Conservation (phyloP, 768 basidiomycete genomes). For the Tricholoma saponaceum region DNA sequence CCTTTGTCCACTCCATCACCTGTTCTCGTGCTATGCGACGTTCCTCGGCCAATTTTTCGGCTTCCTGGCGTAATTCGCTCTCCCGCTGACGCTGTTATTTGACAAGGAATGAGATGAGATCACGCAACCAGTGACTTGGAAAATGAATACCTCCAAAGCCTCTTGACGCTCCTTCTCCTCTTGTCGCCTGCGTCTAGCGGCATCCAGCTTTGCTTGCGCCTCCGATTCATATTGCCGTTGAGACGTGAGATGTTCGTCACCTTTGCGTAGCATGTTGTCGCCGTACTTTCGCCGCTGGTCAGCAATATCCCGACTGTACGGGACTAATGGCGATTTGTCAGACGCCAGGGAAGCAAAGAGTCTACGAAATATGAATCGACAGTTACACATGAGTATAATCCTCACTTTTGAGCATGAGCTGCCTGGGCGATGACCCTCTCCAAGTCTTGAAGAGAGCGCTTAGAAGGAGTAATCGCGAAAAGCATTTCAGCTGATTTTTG, state of each 20-base stretch:
- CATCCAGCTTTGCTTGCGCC: constrained; percentile 65
- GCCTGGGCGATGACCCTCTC: constrained; percentile 77
- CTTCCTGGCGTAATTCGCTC: constrained; percentile 64
- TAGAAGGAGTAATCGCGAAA: constrained; percentile 64
- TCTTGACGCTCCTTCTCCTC: constrained; percentile 72
- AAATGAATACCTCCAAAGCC: constrained; percentile 54
- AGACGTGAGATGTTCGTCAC: constrained; percentile 70
- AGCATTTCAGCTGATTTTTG: constrained; percentile 94
- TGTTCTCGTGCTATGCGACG: constrained; percentile 74
- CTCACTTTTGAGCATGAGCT: constrained; percentile 80
- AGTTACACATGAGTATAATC: constrained; percentile 1
- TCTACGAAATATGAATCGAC: constrained; percentile 34
- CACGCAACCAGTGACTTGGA: not conserved
- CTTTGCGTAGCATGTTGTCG: constrained; percentile 76
- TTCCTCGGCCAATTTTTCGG: constrained; percentile 77
- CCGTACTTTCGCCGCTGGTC: constrained; percentile 90
- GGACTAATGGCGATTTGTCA: constrained; percentile 63
- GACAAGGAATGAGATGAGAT: not conserved
- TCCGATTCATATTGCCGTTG: constrained; percentile 75
- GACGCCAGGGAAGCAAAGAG: constrained; percentile 81
- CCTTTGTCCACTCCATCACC: constrained; percentile 72
- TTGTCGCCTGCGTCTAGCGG: constrained; percentile 72
- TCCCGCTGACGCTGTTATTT: constrained; percentile 48
- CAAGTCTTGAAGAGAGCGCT: constrained; percentile 80
- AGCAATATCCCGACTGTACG: constrained; percentile 84